A percentile compares a stretch with the other conserved stretches of the same genome.
These are phyloP conservation scores for Russula ochroleuca DNA, from an alignment of 768 basidiomycete species.

Conservation along the genomic window DNA sequence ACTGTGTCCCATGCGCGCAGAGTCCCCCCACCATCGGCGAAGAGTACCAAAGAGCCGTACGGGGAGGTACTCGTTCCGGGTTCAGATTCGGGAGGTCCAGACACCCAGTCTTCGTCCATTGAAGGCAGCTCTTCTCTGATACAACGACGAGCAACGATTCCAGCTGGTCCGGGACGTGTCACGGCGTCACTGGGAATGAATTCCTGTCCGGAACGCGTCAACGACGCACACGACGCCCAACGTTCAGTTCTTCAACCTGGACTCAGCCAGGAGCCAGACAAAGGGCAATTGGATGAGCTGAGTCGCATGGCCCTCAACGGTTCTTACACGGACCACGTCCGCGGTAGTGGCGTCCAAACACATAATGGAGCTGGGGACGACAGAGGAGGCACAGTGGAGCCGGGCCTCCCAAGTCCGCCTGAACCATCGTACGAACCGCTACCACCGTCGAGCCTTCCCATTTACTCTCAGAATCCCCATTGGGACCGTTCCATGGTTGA, in stretches of 20 bases:
- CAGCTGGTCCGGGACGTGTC: not conserved
- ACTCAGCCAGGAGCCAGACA: conserved; percentile 1
- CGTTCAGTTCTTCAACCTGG: not conserved
- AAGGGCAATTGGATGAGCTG: not conserved
- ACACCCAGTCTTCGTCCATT: not conserved
- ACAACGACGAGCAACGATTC: not conserved
- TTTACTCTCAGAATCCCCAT: conserved; percentile 10
- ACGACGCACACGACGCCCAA: not conserved
- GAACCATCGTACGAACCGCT: not conserved
- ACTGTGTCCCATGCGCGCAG: not conserved
- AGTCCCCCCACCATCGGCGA: conserved; percentile 9
- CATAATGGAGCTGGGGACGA: not conserved
- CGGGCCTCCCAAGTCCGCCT: not conserved
- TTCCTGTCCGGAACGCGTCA: not conserved
- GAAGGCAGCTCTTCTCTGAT: not conserved
- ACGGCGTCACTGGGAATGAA: not conserved
- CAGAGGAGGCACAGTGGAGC: not conserved
- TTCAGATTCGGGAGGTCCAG: conserved; percentile 17
- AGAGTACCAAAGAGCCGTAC: conserved; percentile 8
- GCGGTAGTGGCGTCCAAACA: not conserved
- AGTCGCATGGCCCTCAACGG: conserved; percentile 16
- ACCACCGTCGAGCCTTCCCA: conserved; percentile 21
- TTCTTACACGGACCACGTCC: not conserved
- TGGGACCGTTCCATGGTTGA: not conserved
- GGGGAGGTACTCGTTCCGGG: conserved; percentile 23